Percentiles rank a stretch among this genome's conserved stretches.
Evolutionary conservation across 2,329 filamentous ascomycete species (phyloP).

Genomic region (Lithohypha guttulata): DNA sequence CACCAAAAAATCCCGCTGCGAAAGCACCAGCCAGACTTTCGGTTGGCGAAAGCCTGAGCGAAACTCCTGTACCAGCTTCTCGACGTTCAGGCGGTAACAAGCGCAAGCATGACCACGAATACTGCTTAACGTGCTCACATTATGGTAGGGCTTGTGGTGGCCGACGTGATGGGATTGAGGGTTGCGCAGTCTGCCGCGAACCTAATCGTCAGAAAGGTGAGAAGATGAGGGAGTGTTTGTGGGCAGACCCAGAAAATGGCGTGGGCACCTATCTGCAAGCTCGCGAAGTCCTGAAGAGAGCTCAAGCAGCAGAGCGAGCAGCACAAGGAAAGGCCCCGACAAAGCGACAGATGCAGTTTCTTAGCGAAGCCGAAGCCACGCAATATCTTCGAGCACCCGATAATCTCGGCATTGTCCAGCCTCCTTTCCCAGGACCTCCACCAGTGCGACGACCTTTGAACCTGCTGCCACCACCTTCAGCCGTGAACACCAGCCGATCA

Average conservation of each 20-base stretch:
- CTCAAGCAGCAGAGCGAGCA: constrained; percentile 4
- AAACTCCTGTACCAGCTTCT: too few relatives aligned
- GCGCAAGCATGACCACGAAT: constrained; percentile 7
- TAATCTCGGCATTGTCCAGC: constrained; percentile 1
- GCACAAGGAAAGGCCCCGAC: not conserved
- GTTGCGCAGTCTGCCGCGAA: constrained; percentile 6
- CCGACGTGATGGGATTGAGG: constrained; percentile 2
- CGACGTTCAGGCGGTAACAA: constrained; percentile 9
- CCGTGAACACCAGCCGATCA: not conserved
- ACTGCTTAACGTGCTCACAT: constrained; percentile 6
- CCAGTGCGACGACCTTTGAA: constrained; percentile 1
- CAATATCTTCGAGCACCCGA: not conserved
- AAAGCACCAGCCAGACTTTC: too few relatives aligned
- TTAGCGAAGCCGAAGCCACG: not conserved
- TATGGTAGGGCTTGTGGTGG: constrained; percentile 8
- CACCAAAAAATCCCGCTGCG: too few relatives aligned
- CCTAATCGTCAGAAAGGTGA: constrained; percentile 8
- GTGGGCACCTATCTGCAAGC: constrained; percentile 6
- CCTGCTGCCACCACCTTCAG: not conserved
- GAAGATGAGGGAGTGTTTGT: constrained; percentile 7
- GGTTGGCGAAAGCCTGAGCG: too few relatives aligned
- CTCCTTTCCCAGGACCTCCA: not conserved
- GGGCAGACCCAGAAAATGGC: constrained; percentile 6
- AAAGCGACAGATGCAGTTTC: not conserved
- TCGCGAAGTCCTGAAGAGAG: constrained; percentile 3